Percentiles rank a stretch among this genome's conserved stretches.
phyloP scores from a whole-genome alignment of 805 yeast species.

The Saturnispora dispora region DNA sequence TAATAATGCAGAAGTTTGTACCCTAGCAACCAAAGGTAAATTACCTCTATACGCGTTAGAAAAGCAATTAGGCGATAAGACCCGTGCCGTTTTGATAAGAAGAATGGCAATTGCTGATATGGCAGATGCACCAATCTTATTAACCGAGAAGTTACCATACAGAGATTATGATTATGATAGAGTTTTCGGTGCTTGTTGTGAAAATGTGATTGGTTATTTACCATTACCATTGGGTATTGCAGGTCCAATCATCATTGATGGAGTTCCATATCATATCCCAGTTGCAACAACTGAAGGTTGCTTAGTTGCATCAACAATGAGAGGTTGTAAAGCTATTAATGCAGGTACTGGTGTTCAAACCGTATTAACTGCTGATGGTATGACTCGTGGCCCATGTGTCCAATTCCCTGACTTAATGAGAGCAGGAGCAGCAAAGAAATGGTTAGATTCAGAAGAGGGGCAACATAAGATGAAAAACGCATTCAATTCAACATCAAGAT shows the following conservation, averaged over 20 bases:
- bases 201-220: constrained; percentile 92
- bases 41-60: constrained; percentile 91
- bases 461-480: constrained; percentile 73
- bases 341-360: constrained; percentile 95
- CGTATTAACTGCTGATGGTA: constrained; percentile 89
- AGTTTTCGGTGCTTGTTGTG: constrained; percentile 98
- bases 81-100: constrained; percentile 90
- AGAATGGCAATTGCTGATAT: constrained; percentile 83
- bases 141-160: constrained; percentile 67
- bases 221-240: constrained; percentile 98
- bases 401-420: constrained; percentile 71
- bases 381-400: constrained; percentile 99
- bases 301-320: constrained; percentile 94
- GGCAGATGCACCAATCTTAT: constrained; percentile 74
- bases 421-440: constrained; percentile 90
- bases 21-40: constrained; percentile 64
- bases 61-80: constrained; percentile 78
- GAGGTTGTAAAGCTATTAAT: constrained; percentile 97
- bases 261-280: constrained; percentile 81
- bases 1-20: constrained; percentile 62
- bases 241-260: constrained; percentile 91
- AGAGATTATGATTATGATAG: constrained; percentile 83
- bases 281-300: constrained; percentile 99
- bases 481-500: constrained; percentile 93
- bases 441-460: constrained; percentile 96